These are phyloP conservation scores for Cystobasidiopsis lactophilus DNA, from an alignment of 768 basidiomycete species.

Conservation along the genomic window DNA sequence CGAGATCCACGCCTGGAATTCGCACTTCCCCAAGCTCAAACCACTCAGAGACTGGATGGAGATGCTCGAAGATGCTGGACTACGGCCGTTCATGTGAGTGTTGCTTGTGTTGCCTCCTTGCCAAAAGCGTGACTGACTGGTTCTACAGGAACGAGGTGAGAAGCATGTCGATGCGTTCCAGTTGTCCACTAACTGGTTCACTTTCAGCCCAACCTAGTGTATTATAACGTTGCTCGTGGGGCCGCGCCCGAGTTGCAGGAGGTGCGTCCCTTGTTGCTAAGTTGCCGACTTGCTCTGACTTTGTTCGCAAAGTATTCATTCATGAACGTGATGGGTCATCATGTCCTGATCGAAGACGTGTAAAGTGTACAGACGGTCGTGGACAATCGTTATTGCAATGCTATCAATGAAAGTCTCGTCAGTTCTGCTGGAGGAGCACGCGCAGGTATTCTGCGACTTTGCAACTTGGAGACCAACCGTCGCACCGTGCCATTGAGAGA, in stretches of 20 bases:
- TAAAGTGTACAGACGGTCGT: neutral
- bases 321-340: slow-evolving; percentile 9
- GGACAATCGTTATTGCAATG: no score
- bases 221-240: neutral
- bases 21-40: slow-evolving; percentile 1
- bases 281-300: neutral
- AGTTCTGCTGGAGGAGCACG: no score
- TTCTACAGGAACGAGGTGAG: neutral
- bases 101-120: neutral
- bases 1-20: slow-evolving; percentile 12
- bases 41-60: neutral
- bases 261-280: neutral
- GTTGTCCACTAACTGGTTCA: no score
- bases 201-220: slow-evolving; percentile 7
- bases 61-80: slow-evolving; percentile 1
- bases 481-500: no score
- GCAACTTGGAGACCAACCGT: no score
- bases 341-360: slow-evolving; percentile 6
- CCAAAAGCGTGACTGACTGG: neutral
- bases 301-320: slow-evolving; percentile 7
- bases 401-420: no score
- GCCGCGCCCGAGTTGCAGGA: slow-evolving; percentile 2
- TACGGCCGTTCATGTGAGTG: slow-evolving; percentile 4
- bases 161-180: no score
- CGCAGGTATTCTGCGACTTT: no score